Conservation (phyloP, 768 basidiomycete genomes). For the Leccinum uliginosum region DNA sequence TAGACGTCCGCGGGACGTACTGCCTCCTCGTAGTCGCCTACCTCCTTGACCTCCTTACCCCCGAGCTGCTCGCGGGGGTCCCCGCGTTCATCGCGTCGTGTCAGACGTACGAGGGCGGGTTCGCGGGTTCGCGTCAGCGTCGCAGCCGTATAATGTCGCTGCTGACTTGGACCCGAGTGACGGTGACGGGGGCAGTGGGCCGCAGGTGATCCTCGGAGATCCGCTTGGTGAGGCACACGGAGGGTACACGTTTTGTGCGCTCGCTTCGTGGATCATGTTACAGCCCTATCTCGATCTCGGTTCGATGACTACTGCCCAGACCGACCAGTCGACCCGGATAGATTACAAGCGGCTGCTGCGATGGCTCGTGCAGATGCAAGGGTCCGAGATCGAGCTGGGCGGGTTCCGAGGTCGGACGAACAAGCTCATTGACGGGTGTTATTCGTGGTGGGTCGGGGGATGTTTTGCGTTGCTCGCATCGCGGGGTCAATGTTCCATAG, state of each 20-base stretch:
- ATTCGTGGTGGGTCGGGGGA: conserved; percentile 98
- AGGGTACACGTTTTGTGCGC: conserved; percentile 93
- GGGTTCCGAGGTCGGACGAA: conserved; percentile 94
- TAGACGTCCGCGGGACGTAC: conserved; percentile 95
- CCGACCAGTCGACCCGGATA: conserved; percentile 34
- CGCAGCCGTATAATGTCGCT: conserved; percentile 58
- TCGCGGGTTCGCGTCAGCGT: conserved; percentile 76
- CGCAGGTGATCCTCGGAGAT: conserved; percentile 30
- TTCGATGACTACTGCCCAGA: neutral
- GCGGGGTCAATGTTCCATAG: no score
- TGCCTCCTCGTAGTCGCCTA: conserved; percentile 83
- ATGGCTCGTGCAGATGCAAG: conserved; percentile 88
- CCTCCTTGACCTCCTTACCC: conserved; percentile 82
- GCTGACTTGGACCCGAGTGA: neutral
- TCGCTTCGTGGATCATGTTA: conserved; percentile 80
- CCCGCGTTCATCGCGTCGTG: conserved; percentile 81
- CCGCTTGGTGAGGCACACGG: conserved; percentile 95
- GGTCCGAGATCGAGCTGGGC: conserved; percentile 74
- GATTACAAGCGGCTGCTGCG: conserved; percentile 60
- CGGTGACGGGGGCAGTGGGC: neutral
- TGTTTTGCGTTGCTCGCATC: conserved; percentile 75
- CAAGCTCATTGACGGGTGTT: conserved; percentile 99
- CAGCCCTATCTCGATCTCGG: conserved; percentile 44
- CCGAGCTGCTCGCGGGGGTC: conserved; percentile 74
- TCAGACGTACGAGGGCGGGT: conserved; percentile 98